Conservation (phyloP, 441 rosid genomes). For the Arabidopsis hybrid region DNA sequence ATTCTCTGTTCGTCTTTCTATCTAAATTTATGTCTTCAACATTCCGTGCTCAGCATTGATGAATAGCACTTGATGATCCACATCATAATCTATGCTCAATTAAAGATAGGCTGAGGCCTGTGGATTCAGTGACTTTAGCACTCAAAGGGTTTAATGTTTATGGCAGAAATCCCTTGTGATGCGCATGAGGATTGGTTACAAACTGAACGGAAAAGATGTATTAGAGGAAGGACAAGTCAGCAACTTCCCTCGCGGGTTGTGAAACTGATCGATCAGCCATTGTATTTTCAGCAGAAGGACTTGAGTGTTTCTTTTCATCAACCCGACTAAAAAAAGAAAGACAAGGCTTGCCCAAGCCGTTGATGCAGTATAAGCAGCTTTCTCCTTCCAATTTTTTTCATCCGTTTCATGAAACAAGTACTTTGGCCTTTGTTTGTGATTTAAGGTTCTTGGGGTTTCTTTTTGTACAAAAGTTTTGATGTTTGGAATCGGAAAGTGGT, state of each 20-base stretch:
- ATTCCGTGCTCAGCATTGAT: background rate
- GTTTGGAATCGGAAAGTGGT: conserved; percentile 25
- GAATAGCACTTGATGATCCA: conserved; percentile 20
- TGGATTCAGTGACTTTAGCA: conserved; percentile 18
- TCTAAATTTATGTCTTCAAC: background rate
- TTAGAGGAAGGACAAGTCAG: conserved; percentile 94
- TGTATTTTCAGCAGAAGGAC: conserved; percentile 11
- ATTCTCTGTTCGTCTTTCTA: background rate
- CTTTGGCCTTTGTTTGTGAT: conserved; percentile 33
- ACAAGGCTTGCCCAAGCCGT: conserved; percentile 14
- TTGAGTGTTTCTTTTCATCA: conserved; percentile 26
- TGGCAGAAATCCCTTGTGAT: conserved; percentile 93
- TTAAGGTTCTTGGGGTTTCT: conserved; percentile 26
- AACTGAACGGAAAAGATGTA: conserved; percentile 70
- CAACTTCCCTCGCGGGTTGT: conserved; percentile 85
- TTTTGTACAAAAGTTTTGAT: conserved; percentile 40
- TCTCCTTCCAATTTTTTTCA: conserved; percentile 18
- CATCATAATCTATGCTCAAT: conserved; percentile 1
- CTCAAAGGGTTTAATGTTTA: conserved; percentile 31
- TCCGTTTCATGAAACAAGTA: conserved; percentile 33
- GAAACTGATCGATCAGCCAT: conserved; percentile 42
- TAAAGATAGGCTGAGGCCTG: conserved; percentile 16
- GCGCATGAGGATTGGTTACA: conserved; percentile 94
- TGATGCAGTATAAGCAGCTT: conserved; percentile 33
- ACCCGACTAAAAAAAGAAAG: conserved; percentile 9